Base-by-base conservation (phyloP, 2,329 filamentous ascomycete genomes). In the Sporothrix mexicana region DNA sequence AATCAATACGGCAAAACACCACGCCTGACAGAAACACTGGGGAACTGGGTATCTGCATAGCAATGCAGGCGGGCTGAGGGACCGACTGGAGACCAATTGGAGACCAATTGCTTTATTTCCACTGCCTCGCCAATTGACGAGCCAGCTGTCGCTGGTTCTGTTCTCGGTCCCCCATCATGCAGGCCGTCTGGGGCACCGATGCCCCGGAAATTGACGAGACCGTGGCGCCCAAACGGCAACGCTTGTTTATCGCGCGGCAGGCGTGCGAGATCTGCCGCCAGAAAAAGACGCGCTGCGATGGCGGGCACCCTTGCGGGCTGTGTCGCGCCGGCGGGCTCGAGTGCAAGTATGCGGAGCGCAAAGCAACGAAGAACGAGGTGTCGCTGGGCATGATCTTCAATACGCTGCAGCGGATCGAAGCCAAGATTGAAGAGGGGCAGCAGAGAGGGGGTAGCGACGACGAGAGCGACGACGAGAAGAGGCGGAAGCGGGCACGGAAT, bases 251-350 rank as follows among this genome's bases (percentile, higher is more conserved):
- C 9, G 74, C 76, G 9, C 74, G 76, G 1, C 76, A 77, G 85
- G 86, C 86, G 2, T 88, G 86, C 76, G 85, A 88, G 76, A 83
- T 82, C 17, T 88, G 86, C 76, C 81, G 86, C 36, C 79, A 84
- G 67, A 85, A 86, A 76, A 88, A 88, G 79, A 87, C 85, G 20
- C 79, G 85, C 79, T 88, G 86, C 77, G 86, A 88, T 74, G 86
- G 87, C 77, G 86, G 86, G 73, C 80, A 84, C 45, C 86, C 86
- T 66, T 88, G 86, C 75, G 85, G 85, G 43, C 81, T 86, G 67
- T 88, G 86, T 78, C 84, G 83, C 75, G 78, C 80, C 15, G 82
- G 84, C 61, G 84, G 83, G 8, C 74, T 85, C 45, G 83, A 86
- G 20, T 88, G 86, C 77, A 81, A 82, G 59, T 88, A 87, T 76